These are phyloP conservation scores for Diaporthe amygdali DNA, from an alignment of 2,329 filamentous ascomycete species.

Conservation along the genomic window DNA sequence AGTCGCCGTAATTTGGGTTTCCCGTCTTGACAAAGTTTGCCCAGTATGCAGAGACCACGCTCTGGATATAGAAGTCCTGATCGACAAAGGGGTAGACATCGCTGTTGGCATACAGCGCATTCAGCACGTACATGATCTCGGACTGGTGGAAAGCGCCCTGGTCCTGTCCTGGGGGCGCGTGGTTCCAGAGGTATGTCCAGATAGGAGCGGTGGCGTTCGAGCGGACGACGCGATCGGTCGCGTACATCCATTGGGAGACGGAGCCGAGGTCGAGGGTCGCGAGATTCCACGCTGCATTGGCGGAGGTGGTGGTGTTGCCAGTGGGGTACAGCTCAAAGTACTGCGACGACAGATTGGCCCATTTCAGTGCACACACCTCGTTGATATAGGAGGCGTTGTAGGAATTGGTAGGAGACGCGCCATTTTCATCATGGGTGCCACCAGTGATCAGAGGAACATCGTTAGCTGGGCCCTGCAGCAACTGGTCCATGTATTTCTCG, in stretches of 20 bases:
- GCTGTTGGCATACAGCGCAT: conserved; percentile 39
- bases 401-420: conserved; percentile 30
- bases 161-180: conserved; percentile 40
- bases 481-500: conserved; percentile 27
- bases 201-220: conserved; percentile 30
- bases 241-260: conserved; percentile 33
- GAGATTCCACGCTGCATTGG: conserved; percentile 33
- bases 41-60: conserved; percentile 39
- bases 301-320: conserved; percentile 30
- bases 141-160: conserved; percentile 42
- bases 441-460: conserved; percentile 42
- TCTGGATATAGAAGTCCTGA: conserved; percentile 35
- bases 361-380: conserved; percentile 21
- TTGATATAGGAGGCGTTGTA: conserved; percentile 35
- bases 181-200: conserved; percentile 41
- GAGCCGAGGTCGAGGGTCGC: conserved; percentile 32
- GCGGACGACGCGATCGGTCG: conserved; percentile 33
- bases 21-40: conserved; percentile 39
- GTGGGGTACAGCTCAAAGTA: conserved; percentile 37
- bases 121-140: conserved; percentile 44
- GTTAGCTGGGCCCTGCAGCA: conserved; percentile 35
- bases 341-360: conserved; percentile 26
- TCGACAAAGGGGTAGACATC: conserved; percentile 32
- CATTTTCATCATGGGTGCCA: conserved; percentile 40
- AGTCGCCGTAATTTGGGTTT: conserved; percentile 11